These are phyloP conservation scores for Chytriomyces sp. DNA, from an alignment of 192 early-diverging fungal genomes.

Conservation along the genomic window DNA sequence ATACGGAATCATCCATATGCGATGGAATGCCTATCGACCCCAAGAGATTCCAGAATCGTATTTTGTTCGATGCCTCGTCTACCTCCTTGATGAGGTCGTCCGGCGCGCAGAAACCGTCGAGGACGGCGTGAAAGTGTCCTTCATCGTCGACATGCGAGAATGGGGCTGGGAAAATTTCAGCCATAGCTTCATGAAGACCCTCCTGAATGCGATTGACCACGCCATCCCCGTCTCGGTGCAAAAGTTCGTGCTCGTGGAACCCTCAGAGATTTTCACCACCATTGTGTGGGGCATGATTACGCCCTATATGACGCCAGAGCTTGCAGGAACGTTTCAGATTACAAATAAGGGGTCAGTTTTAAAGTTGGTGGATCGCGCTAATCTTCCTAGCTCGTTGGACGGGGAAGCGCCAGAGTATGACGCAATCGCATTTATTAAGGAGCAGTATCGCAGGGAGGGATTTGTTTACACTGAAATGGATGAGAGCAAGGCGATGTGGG, in stretches of 20 bases:
- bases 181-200: neutral
- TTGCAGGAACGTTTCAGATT: neutral
- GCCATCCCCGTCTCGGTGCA: neutral
- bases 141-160: neutral
- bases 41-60: neutral
- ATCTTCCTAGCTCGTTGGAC: too few relatives aligned
- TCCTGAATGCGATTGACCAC: neutral
- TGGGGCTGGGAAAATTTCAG: slow-evolving; percentile 1
- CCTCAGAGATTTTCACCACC: neutral
- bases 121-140: neutral
- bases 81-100: neutral
- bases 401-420: too few relatives aligned
- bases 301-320: neutral
- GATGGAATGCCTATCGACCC: neutral
- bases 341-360: too few relatives aligned
- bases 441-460: too few relatives aligned
- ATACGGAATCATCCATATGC: neutral
- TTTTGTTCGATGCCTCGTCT: neutral
- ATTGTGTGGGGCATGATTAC: neutral
- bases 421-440: too few relatives aligned
- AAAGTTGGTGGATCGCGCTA: too few relatives aligned
- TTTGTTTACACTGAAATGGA: too few relatives aligned
- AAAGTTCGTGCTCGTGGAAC: neutral
- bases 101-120: neutral
- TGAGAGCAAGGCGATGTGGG: too few relatives aligned